A percentile compares a stretch with the other conserved stretches of the same genome.
Evolutionary conservation across 2,329 filamentous ascomycete genomes (phyloP).

Genomic region (Talaromyces sp.): DNA sequence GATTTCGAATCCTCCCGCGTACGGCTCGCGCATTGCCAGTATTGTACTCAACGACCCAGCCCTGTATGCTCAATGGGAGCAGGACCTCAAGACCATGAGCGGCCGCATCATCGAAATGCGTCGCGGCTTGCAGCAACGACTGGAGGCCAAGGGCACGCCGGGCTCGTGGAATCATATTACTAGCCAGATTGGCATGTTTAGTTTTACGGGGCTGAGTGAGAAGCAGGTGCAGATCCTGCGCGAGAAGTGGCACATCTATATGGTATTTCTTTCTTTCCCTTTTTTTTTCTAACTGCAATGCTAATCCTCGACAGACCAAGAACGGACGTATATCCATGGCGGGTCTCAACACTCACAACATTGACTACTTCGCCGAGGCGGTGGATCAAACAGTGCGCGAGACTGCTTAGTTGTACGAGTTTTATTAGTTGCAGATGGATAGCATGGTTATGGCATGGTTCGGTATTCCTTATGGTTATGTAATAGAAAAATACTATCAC

Average conservation of each 20-base stretch:
- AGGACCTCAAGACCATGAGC: constrained; percentile 87
- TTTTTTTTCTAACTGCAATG: background rate
- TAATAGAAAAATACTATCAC: background rate
- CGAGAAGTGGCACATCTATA: constrained; percentile 48
- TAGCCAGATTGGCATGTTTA: constrained; percentile 99
- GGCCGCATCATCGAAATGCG: constrained; percentile 94
- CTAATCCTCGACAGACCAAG: constrained; percentile 58
- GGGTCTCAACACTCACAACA: constrained; percentile 85
- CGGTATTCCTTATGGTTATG: background rate
- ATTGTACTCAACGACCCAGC: constrained; percentile 74
- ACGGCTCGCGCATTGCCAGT: constrained; percentile 84
- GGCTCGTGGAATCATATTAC: constrained; percentile 97
- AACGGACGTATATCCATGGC: constrained; percentile 98
- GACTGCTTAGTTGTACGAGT: constrained; percentile 17
- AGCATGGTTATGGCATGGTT: background rate
- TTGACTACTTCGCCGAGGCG: constrained; percentile 88
- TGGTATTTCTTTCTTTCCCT: constrained; percentile 29
- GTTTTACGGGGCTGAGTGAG: constrained; percentile 59
- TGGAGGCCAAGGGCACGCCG: constrained; percentile 80
- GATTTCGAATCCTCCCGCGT: constrained; percentile 94
- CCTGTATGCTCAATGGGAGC: constrained; percentile 88
- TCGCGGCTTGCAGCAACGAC: constrained; percentile 66
- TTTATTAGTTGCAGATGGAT: background rate
- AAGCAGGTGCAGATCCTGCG: constrained; percentile 43
- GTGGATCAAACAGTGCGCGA: constrained; percentile 72